These are phyloP conservation scores for Colletotrichum musae DNA, from an alignment of 2,329 filamentous ascomycete species.

Conservation along the genomic window DNA sequence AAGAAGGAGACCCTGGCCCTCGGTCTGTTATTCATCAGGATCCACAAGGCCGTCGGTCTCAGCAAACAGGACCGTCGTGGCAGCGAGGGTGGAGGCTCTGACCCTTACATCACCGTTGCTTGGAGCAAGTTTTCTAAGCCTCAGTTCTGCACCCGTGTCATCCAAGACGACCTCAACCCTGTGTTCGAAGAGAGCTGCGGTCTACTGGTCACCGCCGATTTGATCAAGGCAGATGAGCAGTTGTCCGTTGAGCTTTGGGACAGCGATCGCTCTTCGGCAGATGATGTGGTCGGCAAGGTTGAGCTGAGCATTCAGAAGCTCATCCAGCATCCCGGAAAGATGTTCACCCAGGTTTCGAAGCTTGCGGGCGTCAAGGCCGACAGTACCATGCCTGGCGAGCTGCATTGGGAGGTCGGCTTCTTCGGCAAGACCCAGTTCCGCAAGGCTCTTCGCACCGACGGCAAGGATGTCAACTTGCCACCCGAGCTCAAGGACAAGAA, in stretches of 20 bases:
- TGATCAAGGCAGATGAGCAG: constrained; percentile 94
- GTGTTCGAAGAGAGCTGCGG: constrained; percentile 92
- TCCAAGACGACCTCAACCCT: constrained; percentile 93
- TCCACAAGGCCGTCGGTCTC: constrained; percentile 87
- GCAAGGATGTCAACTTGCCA: constrained; percentile 84
- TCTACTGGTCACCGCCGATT: constrained; percentile 86
- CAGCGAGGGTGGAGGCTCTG: constrained; percentile 87
- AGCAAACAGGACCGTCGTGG: constrained; percentile 93
- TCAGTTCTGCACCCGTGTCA: constrained; percentile 97
- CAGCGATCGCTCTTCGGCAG: constrained; percentile 90
- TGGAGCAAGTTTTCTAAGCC: constrained; percentile 98
- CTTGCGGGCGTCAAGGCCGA: constrained; percentile 87
- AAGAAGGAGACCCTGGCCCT: constrained; percentile 90
- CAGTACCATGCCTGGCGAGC: constrained; percentile 90
- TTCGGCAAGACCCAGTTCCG: constrained; percentile 93
- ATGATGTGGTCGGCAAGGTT: constrained; percentile 95
- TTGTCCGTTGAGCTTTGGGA: constrained; percentile 97
- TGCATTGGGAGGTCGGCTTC: constrained; percentile 97
- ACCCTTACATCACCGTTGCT: constrained; percentile 94
- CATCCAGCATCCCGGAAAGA: constrained; percentile 92
- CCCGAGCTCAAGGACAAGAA: constrained; percentile 80
- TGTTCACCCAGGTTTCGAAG: constrained; percentile 91
- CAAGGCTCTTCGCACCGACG: constrained; percentile 86
- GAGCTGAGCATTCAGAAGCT: constrained; percentile 95
- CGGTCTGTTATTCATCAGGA: constrained; percentile 92